Percentiles rank a stretch among this genome's conserved stretches.
Evolutionary conservation across 2,329 filamentous ascomycete genomes (phyloP).

Genomic region (Penicillium fuscoglaucum): DNA sequence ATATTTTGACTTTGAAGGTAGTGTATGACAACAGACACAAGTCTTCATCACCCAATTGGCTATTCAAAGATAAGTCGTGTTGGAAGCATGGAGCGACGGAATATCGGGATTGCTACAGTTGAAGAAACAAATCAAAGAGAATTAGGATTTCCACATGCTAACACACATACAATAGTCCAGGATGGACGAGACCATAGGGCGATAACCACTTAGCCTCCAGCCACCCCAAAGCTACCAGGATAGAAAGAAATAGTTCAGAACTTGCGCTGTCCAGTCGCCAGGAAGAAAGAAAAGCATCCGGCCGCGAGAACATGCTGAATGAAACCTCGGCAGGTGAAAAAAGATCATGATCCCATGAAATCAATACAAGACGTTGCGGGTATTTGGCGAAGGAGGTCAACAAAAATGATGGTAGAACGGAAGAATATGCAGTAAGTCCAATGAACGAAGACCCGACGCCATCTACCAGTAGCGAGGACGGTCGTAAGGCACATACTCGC

Average conservation of each 20-base stretch:
- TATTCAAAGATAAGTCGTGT: neutral
- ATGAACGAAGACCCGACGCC: conserved; percentile 2
- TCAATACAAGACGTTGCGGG: conserved; percentile 25
- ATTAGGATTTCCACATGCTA: conserved; percentile 8
- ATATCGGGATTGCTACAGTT: neutral
- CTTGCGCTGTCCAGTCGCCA: conserved; percentile 13
- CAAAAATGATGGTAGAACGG: conserved; percentile 19
- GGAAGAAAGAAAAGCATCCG: conserved; percentile 4
- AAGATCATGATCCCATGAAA: conserved; percentile 23
- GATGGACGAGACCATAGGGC: neutral
- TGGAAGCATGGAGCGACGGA: neutral
- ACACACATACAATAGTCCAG: conserved; percentile 1
- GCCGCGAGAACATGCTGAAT: conserved; percentile 13
- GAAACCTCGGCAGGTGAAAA: conserved; percentile 17
- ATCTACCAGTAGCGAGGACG: conserved; percentile 49
- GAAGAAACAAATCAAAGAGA: neutral
- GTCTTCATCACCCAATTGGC: neutral
- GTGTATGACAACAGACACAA: too few relatives aligned
- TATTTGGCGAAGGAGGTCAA: conserved; percentile 19
- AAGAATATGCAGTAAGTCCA: conserved; percentile 13
- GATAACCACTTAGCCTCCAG: neutral
- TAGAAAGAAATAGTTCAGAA: neutral
- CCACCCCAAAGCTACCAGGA: neutral
- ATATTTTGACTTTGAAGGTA: neutral
- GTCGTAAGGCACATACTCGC: conserved; percentile 46